These are phyloP conservation scores for Leccinum fallax DNA, from an alignment of 1,284 basidiomycete species.

Conservation along the genomic window DNA sequence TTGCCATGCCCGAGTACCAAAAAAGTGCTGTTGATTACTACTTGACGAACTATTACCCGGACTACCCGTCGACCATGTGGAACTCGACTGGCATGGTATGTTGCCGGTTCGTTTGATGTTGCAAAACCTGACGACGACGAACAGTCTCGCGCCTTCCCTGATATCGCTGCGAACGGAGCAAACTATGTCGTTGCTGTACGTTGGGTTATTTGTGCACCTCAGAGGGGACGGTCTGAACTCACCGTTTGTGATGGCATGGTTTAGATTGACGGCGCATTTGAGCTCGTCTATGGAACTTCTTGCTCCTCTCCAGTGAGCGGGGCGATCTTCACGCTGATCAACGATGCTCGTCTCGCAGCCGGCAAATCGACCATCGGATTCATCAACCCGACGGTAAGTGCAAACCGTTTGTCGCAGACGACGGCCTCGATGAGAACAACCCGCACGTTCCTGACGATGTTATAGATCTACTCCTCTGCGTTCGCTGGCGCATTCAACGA, in stretches of 20 bases:
- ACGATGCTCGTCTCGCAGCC: constrained; percentile 43
- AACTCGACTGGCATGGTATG: constrained; percentile 46
- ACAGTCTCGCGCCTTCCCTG: constrained; percentile 46
- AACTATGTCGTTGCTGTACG: constrained; percentile 43
- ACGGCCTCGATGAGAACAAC: no score
- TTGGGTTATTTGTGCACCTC: not conserved
- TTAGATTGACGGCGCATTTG: constrained; percentile 38
- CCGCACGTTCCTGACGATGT: no score
- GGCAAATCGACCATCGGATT: constrained; percentile 43
- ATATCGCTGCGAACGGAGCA: constrained; percentile 42
- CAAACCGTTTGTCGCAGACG: no score
- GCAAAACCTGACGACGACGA: not conserved
- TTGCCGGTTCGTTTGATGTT: not conserved
- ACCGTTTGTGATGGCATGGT: not conserved
- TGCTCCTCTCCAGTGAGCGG: constrained; percentile 43
- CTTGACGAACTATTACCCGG: constrained; percentile 36
- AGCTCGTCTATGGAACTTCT: constrained; percentile 40
- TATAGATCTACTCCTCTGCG: constrained; percentile 20
- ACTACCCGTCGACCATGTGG: constrained; percentile 39
- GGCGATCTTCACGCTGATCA: constrained; percentile 48
- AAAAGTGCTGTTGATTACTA: constrained; percentile 33
- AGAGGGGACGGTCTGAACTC: not conserved
- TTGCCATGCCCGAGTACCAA: constrained; percentile 42
- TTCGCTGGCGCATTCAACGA: constrained; percentile 39
- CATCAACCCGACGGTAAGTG: constrained; percentile 36